Conservation (phyloP, 176 grass and related monocot genomes). For the Typha latifolia region DNA sequence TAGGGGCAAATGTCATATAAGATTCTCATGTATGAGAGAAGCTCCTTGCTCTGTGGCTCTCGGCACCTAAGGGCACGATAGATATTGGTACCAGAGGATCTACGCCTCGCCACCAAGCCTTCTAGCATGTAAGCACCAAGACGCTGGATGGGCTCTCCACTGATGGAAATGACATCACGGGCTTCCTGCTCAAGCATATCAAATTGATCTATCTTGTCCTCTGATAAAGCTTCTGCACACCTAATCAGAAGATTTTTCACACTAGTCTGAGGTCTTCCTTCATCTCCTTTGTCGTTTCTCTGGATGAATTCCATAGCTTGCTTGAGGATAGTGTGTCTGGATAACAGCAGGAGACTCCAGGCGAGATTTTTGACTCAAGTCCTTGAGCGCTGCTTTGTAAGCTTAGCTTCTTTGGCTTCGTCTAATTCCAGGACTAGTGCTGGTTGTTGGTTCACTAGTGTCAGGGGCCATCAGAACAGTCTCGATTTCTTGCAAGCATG, state of each 20-base stretch:
- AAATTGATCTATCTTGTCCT: conserved; percentile 61
- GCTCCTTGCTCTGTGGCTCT: conserved; percentile 73
- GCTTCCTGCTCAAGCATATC: conserved; percentile 53
- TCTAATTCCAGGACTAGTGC: conserved; percentile 35
- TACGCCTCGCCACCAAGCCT: conserved; percentile 75
- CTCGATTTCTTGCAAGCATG: conserved; percentile 77
- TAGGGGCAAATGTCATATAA: conserved; percentile 85
- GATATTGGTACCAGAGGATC: conserved; percentile 74
- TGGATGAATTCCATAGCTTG: conserved; percentile 49
- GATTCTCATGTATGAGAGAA: conserved; percentile 89
- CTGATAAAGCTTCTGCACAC: conserved; percentile 67
- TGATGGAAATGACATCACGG: conserved; percentile 54
- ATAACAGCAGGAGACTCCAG: conserved; percentile 28
- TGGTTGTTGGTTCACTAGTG: conserved; percentile 41
- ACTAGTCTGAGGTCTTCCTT: conserved; percentile 35
- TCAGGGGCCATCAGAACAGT: conserved; percentile 93
- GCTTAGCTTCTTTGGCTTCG: conserved; percentile 45
- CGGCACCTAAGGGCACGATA: conserved; percentile 59
- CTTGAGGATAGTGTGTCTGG: conserved; percentile 18
- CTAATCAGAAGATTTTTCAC: conserved; percentile 59
- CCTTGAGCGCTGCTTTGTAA: conserved; percentile 49
- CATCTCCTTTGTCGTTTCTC: conserved; percentile 54
- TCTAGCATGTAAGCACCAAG: conserved; percentile 84
- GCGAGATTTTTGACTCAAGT: conserved; percentile 60
- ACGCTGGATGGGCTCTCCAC: conserved; percentile 71